These are phyloP conservation scores for Staphylotrichum longicolle DNA, from an alignment of 495 filamentous ascomycete genomes.

Conservation along the genomic window DNA sequence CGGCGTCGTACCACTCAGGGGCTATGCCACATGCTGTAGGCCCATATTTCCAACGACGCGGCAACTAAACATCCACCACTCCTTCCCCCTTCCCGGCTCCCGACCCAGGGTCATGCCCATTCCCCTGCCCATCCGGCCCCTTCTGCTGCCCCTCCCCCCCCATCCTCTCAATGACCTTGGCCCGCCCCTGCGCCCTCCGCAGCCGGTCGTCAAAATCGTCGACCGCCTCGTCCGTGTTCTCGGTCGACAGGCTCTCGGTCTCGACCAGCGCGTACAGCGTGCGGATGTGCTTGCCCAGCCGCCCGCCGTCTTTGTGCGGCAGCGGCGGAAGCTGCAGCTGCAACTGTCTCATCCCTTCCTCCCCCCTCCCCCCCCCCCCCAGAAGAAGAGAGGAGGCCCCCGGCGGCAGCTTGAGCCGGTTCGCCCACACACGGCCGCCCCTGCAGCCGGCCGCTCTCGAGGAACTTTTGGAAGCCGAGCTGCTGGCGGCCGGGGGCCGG, in stretches of 20 bases:
- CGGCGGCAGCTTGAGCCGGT: constrained; percentile 33
- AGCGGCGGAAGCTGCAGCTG: constrained; percentile 35
- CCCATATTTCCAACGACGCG: too few species aligned
- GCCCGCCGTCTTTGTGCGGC: constrained; percentile 55
- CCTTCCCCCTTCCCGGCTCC: neutral
- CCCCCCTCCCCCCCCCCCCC: constrained; percentile 4
- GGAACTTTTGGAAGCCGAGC: constrained; percentile 89
- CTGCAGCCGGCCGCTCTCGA: constrained; percentile 73
- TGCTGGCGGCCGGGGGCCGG: constrained; percentile 84
- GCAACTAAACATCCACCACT: neutral
- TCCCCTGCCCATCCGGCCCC: neutral
- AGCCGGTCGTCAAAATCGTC: constrained; percentile 81
- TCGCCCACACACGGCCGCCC: constrained; percentile 83
- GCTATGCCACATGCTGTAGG: too few species aligned
- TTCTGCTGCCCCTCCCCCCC: constrained; percentile 52
- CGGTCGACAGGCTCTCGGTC: constrained; percentile 68
- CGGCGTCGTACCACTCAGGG: too few species aligned
- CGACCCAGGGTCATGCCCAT: constrained; percentile 5
- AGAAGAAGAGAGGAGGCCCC: too few species aligned
- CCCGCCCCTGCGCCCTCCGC: constrained; percentile 74
- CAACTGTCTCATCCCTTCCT: constrained; percentile 3
- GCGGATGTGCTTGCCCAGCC: constrained; percentile 71
- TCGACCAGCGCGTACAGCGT: constrained; percentile 74
- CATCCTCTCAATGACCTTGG: constrained; percentile 74
- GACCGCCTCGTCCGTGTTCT: constrained; percentile 81